Conservation (phyloP, 108 stramenopile species). For the Discostella pseudostelligera region DNA sequence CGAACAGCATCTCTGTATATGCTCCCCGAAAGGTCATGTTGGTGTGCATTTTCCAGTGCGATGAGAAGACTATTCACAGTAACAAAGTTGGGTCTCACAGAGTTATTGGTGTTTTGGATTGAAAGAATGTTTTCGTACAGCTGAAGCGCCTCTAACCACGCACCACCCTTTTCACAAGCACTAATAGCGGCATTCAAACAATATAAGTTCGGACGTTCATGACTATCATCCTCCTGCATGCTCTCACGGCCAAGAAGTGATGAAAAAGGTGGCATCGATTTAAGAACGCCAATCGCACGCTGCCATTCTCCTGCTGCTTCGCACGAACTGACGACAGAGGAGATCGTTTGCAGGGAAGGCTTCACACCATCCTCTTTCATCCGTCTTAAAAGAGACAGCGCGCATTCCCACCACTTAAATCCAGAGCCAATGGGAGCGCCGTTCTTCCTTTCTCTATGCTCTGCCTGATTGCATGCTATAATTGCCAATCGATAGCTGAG, state of each 20-base stretch:
- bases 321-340: conserved; percentile 67
- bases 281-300: conserved; percentile 67
- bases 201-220: conserved; percentile 50
- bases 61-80: conserved; percentile 63
- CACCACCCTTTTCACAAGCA: conserved; percentile 77
- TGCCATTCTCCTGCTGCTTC: conserved; percentile 84
- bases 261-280: conserved; percentile 42
- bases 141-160: conserved; percentile 79
- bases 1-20: conserved; percentile 58
- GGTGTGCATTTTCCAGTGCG: conserved; percentile 65
- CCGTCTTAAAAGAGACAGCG: conserved; percentile 61
- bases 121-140: conserved; percentile 59
- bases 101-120: conserved; percentile 19
- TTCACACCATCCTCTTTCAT: conserved; percentile 68
- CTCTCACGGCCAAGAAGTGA: conserved; percentile 29
- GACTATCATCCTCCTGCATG: conserved; percentile 9
- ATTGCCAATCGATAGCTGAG: conserved; percentile 58
- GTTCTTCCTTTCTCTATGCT: conserved; percentile 47
- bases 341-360: conserved; percentile 62
- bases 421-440: background rate
- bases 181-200: conserved; percentile 76
- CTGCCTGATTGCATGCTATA: conserved; percentile 79
- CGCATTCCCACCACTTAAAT: conserved; percentile 74
- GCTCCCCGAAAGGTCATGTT: conserved; percentile 63
- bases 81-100: conserved; percentile 59